Percentiles rank a stretch among this genome's conserved stretches.
Evolutionary conservation across 2,329 filamentous ascomycete species (phyloP).

Genomic region (Mariannaea sp.): DNA sequence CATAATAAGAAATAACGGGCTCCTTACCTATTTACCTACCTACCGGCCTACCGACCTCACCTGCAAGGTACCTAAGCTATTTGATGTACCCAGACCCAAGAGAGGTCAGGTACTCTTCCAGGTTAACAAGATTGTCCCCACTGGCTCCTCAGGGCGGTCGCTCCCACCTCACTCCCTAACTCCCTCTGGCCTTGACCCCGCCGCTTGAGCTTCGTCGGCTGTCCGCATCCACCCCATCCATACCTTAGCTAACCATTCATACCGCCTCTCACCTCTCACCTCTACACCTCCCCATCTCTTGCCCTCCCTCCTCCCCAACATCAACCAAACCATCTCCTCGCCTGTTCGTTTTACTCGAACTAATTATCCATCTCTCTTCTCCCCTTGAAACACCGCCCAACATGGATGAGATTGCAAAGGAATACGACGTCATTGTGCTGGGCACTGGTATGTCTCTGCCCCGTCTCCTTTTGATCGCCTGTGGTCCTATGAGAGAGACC

Average conservation of each 20-base stretch:
- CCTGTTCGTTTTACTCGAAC: constrained; percentile 10
- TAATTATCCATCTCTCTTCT: constrained; percentile 14
- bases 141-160: no score
- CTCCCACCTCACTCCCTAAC: no score
- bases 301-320: constrained; percentile 17
- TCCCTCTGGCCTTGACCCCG: constrained; percentile 17
- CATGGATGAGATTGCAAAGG: constrained; percentile 98
- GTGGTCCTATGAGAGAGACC: constrained; percentile 21
- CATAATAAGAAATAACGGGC: no score
- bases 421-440: constrained; percentile 98
- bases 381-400: constrained; percentile 36
- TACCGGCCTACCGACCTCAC: no score
- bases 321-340: constrained; percentile 14
- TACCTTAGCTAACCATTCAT: constrained; percentile 7
- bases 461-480: constrained; percentile 7
- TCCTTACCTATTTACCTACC: no score
- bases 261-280: constrained; percentile 24
- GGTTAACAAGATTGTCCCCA: no score
- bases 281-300: not conserved
- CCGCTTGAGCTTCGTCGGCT: not conserved
- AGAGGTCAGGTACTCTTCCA: no score
- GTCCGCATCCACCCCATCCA: not conserved
- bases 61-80: no score
- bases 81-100: no score
- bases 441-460: constrained; percentile 77